Evolutionary conservation across 2,329 filamentous ascomycete genomes (phyloP).

Genomic region (Epichloe scottii): DNA sequence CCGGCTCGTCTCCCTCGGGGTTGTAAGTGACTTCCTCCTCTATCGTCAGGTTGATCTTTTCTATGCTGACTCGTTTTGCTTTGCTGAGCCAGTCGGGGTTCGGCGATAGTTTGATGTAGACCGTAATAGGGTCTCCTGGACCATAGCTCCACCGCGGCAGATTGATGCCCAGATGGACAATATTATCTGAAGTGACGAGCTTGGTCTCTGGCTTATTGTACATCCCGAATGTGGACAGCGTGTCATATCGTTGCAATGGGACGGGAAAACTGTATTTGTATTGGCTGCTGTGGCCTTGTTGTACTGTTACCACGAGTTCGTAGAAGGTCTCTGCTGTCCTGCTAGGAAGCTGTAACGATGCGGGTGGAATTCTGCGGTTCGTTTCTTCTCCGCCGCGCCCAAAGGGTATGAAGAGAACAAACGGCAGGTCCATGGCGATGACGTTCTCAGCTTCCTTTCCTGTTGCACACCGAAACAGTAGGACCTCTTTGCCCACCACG

Average conservation of each 20-base stretch:
- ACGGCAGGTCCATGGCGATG: slow-evolving; percentile 91
- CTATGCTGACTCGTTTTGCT: slow-evolving; percentile 82
- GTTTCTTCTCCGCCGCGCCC: slow-evolving; percentile 83
- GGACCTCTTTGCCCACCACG: slow-evolving; percentile 88
- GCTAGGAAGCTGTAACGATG: slow-evolving; percentile 79
- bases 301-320: slow-evolving; percentile 89
- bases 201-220: slow-evolving; percentile 92
- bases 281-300: slow-evolving; percentile 77
- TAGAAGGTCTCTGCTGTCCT: slow-evolving; percentile 96
- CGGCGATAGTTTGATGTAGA: slow-evolving; percentile 87
- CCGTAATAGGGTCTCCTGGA: slow-evolving; percentile 84
- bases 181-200: slow-evolving; percentile 73
- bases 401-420: slow-evolving; percentile 94
- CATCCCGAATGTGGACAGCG: slow-evolving; percentile 96
- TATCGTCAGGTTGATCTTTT: slow-evolving; percentile 85
- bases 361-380: slow-evolving; percentile 79
- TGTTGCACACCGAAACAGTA: slow-evolving; percentile 75
- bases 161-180: slow-evolving; percentile 84
- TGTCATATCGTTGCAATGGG: slow-evolving; percentile 87
- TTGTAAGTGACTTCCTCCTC: slow-evolving; percentile 99
- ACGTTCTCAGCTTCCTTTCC: slow-evolving; percentile 81
- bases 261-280: slow-evolving; percentile 87
- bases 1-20: slow-evolving; percentile 89
- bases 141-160: slow-evolving; percentile 95
- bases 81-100: slow-evolving; percentile 88